Percentiles rank a stretch among this genome's conserved stretches.
Conservation (phyloP, 2,329 filamentous ascomycete species). For the Colletotrichum sansevieriae region DNA sequence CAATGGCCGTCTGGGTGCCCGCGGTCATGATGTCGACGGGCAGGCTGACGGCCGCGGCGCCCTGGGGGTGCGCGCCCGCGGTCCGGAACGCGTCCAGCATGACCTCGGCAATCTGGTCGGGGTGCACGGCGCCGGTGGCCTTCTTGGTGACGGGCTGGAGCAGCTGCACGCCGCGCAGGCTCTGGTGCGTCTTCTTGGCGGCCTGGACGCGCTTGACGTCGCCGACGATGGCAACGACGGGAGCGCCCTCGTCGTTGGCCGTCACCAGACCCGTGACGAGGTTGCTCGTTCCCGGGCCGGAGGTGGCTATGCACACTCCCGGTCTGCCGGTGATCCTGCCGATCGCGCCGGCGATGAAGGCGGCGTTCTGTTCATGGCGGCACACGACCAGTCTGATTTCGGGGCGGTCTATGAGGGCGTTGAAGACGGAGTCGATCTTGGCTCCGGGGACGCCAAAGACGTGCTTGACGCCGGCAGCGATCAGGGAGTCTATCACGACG, state of each 20-base stretch:
- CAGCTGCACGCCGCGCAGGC: slow-evolving; percentile 58
- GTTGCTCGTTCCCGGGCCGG: slow-evolving; percentile 61
- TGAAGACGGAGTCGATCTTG: slow-evolving; percentile 63
- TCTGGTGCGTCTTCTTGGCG: slow-evolving; percentile 61
- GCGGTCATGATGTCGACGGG: slow-evolving; percentile 59
- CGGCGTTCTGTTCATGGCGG: slow-evolving; percentile 63
- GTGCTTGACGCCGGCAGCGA: slow-evolving; percentile 56
- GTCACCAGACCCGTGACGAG: slow-evolving; percentile 60
- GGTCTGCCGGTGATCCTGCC: slow-evolving; percentile 60
- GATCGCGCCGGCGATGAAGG: slow-evolving; percentile 62
- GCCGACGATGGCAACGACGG: slow-evolving; percentile 62
- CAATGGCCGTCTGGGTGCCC: slow-evolving; percentile 51
- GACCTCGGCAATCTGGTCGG: slow-evolving; percentile 62
- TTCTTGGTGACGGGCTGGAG: slow-evolving; percentile 59
- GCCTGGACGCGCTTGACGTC: slow-evolving; percentile 58
- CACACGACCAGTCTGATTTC: slow-evolving; percentile 61
- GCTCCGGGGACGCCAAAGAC: slow-evolving; percentile 63
- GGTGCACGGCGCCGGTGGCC: slow-evolving; percentile 56
- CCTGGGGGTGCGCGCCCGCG: slow-evolving; percentile 56
- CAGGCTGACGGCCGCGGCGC: slow-evolving; percentile 57
- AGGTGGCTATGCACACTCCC: slow-evolving; percentile 61
- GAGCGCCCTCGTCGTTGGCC: slow-evolving; percentile 61
- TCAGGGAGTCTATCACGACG: slow-evolving; percentile 48
- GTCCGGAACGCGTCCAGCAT: slow-evolving; percentile 60
- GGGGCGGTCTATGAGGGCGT: slow-evolving; percentile 58